phyloP scores from a whole-genome alignment of 208 protist species.

The Entamoeba moshkovskii region DNA sequence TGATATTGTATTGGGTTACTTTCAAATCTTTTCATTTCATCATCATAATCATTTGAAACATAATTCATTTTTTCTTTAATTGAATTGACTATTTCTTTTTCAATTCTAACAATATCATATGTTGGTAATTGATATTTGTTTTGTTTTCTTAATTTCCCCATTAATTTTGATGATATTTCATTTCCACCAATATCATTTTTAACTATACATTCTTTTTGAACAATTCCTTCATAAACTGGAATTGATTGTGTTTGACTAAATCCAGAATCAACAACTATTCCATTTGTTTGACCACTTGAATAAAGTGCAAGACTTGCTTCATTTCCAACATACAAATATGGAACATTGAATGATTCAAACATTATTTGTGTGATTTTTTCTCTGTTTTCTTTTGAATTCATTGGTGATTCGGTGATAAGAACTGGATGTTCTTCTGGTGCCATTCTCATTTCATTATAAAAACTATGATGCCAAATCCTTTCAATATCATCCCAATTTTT shows the following conservation, averaged over 20 bases:
- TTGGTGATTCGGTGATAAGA: constrained; percentile 64
- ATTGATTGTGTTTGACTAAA: background rate
- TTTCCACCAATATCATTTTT: constrained; percentile 53
- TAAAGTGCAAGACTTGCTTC: constrained; percentile 33
- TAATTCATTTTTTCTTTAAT: background rate
- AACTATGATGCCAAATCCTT: constrained; percentile 80
- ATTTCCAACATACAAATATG: constrained; percentile 34
- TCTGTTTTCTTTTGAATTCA: constrained; percentile 65
- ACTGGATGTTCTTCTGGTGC: constrained; percentile 88
- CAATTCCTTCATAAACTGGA: background rate
- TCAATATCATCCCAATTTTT: constrained; percentile 28
- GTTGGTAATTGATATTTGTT: too few species aligned
- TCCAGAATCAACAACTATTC: constrained; percentile 72
- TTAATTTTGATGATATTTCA: too few species aligned
- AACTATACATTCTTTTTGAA: constrained; percentile 46
- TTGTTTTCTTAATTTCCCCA: too few species aligned
- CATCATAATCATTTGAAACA: background rate
- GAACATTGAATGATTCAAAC: constrained; percentile 40
- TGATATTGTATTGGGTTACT: too few species aligned
- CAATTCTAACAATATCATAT: too few species aligned
- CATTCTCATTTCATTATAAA: constrained; percentile 88
- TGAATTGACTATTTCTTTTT: background rate
- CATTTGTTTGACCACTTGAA: constrained; percentile 44
- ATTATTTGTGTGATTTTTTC: constrained; percentile 37
- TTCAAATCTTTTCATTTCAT: background rate